These are phyloP conservation scores for Coniochaeta sp. DNA, from an alignment of 2,329 filamentous ascomycete genomes.

Conservation along the genomic window DNA sequence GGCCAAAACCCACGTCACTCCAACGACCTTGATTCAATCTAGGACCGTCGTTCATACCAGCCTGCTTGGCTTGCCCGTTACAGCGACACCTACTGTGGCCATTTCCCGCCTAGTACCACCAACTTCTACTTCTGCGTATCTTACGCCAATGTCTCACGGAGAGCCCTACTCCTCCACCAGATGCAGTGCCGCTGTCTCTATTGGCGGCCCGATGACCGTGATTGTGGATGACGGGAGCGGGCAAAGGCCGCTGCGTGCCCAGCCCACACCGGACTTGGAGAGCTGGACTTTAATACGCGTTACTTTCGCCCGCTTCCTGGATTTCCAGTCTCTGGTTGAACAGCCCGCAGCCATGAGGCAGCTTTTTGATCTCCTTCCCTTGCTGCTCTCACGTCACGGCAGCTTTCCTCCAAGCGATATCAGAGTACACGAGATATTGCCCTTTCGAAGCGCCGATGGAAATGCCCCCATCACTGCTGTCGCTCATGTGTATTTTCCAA, in stretches of 20 bases:
- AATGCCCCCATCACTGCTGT: background rate
- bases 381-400: background rate
- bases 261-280: no score
- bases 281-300: no score
- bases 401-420: background rate
- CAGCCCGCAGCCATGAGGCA: background rate
- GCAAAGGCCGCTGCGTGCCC: no score
- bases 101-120: no score
- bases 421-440: background rate
- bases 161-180: no score
- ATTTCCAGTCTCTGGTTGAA: background rate
- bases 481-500: background rate
- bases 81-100: no score
- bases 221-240: no score
- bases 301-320: background rate
- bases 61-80: no score
- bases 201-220: no score
- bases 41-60: background rate
- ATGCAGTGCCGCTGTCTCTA: no score
- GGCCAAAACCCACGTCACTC: background rate
- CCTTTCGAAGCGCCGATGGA: background rate
- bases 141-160: background rate
- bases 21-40: background rate
- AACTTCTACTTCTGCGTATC: no score
- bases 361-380: background rate